A percentile compares a stretch with the other conserved stretches of the same genome.
These are phyloP conservation scores for Colletotrichum melonis DNA, from an alignment of 2,329 filamentous ascomycete species.

Conservation along the genomic window DNA sequence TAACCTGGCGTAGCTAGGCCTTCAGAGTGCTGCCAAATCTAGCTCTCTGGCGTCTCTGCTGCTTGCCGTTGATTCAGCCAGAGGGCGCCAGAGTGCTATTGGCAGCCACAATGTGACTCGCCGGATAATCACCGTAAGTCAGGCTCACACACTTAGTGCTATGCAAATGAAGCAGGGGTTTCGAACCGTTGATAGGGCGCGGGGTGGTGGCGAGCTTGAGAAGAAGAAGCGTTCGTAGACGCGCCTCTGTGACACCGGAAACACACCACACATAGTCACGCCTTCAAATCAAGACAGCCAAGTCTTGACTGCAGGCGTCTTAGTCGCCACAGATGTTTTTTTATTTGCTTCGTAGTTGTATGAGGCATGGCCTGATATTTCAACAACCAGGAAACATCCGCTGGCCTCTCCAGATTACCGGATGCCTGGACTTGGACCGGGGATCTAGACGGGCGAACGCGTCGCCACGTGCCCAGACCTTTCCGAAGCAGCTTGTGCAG, in stretches of 20 bases:
- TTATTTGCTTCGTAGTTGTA: neutral
- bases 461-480: conserved; percentile 22
- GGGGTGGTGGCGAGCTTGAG: conserved; percentile 15
- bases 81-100: conserved; percentile 6
- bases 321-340: neutral
- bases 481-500: conserved; percentile 2
- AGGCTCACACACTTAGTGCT: neutral
- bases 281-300: conserved; percentile 8
- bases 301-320: neutral
- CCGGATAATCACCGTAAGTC: conserved; percentile 24
- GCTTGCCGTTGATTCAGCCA: conserved; percentile 5
- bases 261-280: neutral
- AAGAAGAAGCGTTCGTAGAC: conserved; percentile 6
- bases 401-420: conserved; percentile 20
- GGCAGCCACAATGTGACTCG: conserved; percentile 18
- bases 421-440: conserved; percentile 1
- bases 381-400: conserved; percentile 10
- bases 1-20: neutral
- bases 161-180: conserved; percentile 2
- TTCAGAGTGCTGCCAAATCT: conserved; percentile 16
- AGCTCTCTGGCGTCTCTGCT: neutral
- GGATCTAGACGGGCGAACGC: neutral
- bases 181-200: conserved; percentile 2
- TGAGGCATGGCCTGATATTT: conserved; percentile 26
- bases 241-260: conserved; percentile 14